phyloP scores from a whole-genome alignment of 768 basidiomycete genomes.

The Clitopilus hobsonii region DNA sequence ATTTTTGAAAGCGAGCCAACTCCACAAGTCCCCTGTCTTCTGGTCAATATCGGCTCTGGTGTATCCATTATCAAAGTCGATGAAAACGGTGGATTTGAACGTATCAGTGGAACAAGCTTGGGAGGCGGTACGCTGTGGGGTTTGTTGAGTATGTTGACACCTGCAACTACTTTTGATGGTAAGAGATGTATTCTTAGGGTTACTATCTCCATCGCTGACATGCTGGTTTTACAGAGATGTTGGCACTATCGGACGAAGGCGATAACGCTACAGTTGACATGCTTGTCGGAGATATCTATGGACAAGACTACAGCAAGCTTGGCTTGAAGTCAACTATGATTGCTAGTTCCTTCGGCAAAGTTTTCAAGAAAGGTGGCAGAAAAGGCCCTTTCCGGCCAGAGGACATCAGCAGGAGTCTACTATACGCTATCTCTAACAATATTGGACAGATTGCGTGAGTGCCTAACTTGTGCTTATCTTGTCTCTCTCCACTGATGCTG shows the following conservation, averaged over 20 bases:
- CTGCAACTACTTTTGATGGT: slow-evolving; percentile 95
- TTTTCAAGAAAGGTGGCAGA: slow-evolving; percentile 85
- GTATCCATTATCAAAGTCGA: slow-evolving; percentile 98
- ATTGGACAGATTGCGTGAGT: slow-evolving; percentile 99
- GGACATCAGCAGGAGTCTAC: slow-evolving; percentile 90
- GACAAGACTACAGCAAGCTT: slow-evolving; percentile 92
- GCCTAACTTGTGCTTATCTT: slow-evolving; percentile 1
- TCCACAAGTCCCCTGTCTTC: slow-evolving; percentile 89
- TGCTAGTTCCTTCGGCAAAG: slow-evolving; percentile 97
- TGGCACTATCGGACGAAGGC: slow-evolving; percentile 87
- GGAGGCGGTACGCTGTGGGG: slow-evolving; percentile 99
- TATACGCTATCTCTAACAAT: slow-evolving; percentile 97
- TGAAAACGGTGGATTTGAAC: slow-evolving; percentile 91
- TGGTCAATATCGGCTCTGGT: slow-evolving; percentile 98
- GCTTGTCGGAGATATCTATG: slow-evolving; percentile 99
- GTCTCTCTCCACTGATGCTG: slow-evolving; percentile 5
- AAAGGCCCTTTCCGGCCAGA: slow-evolving; percentile 81
- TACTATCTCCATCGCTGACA: slow-evolving; percentile 4
- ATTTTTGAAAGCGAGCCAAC: slow-evolving; percentile 81
- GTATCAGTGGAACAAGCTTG: slow-evolving; percentile 94
- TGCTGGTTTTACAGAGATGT: slow-evolving; percentile 71
- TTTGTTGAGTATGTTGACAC: slow-evolving; percentile 88
- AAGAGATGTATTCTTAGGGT: slow-evolving; percentile 29
- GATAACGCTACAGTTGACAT: slow-evolving; percentile 95
- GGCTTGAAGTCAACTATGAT: slow-evolving; percentile 98